These are phyloP conservation scores for Candida odintsovae DNA, from an alignment of 805 yeast genomes.

Conservation along the genomic window DNA sequence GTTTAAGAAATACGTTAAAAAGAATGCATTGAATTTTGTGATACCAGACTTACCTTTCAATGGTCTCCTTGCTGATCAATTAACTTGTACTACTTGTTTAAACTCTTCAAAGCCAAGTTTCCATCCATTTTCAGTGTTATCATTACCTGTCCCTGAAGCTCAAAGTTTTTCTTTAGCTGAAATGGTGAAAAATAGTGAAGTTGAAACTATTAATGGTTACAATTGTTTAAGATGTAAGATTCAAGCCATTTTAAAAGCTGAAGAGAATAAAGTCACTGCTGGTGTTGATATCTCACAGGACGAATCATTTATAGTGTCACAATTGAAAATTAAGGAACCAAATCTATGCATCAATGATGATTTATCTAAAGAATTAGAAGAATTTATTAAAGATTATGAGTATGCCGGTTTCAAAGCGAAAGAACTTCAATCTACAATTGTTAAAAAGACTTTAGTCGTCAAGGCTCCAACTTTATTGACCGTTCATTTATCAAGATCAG, in stretches of 20 bases:
- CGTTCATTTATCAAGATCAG: constrained; percentile 83
- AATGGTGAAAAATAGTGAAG: constrained; percentile 50
- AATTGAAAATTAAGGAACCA: constrained; percentile 31
- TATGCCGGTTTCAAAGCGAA: constrained; percentile 38
- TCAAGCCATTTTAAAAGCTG: constrained; percentile 33
- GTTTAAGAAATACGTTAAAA: constrained; percentile 29
- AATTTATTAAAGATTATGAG: constrained; percentile 42
- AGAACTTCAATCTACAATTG: constrained; percentile 55
- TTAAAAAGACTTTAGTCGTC: constrained; percentile 55
- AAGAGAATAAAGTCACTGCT: constrained; percentile 17
- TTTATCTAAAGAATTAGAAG: constrained; percentile 42
- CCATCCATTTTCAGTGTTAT: constrained; percentile 62
- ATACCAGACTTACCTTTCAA: constrained; percentile 69
- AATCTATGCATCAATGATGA: constrained; percentile 58
- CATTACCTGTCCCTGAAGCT: constrained; percentile 65
- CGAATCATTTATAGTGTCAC: constrained; percentile 28
- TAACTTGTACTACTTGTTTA: constrained; percentile 66
- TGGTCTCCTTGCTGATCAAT: constrained; percentile 59
- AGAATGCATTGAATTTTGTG: constrained; percentile 11
- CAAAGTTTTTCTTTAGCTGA: constrained; percentile 41
- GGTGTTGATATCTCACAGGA: constrained; percentile 17
- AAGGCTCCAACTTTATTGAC: constrained; percentile 68
- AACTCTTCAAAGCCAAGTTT: constrained; percentile 51
- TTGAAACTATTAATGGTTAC: constrained; percentile 72
- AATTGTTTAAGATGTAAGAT: constrained; percentile 72